phyloP scores from a whole-genome alignment of 306 rosid species.

The Mimosa bimucronata region DNA sequence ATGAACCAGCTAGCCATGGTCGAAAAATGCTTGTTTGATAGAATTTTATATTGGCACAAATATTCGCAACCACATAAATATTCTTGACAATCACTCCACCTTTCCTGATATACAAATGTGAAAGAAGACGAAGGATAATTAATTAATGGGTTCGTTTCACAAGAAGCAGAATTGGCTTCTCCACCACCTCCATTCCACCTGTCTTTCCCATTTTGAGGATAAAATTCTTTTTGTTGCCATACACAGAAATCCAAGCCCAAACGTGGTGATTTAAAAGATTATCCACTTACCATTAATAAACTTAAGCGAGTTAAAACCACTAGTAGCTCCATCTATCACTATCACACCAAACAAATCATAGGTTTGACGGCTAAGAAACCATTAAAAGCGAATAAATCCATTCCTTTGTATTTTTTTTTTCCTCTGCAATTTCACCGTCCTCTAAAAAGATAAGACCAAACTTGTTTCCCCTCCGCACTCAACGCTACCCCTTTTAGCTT shows the following conservation, averaged over 20 bases:
- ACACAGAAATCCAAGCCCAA: constrained; percentile 33
- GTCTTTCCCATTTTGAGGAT: constrained; percentile 50
- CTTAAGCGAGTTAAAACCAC: constrained; percentile 40
- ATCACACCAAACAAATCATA: constrained; percentile 36
- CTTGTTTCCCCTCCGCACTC: constrained; percentile 42
- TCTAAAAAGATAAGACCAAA: constrained; percentile 33
- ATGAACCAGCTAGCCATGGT: constrained; percentile 26
- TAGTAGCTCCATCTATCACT: constrained; percentile 32
- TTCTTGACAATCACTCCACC: constrained; percentile 27
- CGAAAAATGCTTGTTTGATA: not conserved
- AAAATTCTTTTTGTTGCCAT: constrained; percentile 52
- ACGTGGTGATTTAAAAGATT: constrained; percentile 49
- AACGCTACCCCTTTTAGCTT: constrained; percentile 29
- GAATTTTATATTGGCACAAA: constrained; percentile 28
- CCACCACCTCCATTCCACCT: constrained; percentile 55
- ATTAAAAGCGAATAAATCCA: constrained; percentile 40
- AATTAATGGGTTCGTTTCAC: constrained; percentile 32
- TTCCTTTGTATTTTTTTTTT: not conserved
- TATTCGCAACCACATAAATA: constrained; percentile 32
- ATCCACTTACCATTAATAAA: constrained; percentile 50
- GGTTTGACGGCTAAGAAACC: constrained; percentile 51
- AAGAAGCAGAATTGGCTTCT: constrained; percentile 42
- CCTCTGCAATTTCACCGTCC: constrained; percentile 22
- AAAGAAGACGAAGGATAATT: not conserved
- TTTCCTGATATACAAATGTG: constrained; percentile 30